Evolutionary conservation across 306 rosid species (phyloP).

Genomic region (Inga leiocalycina): DNA sequence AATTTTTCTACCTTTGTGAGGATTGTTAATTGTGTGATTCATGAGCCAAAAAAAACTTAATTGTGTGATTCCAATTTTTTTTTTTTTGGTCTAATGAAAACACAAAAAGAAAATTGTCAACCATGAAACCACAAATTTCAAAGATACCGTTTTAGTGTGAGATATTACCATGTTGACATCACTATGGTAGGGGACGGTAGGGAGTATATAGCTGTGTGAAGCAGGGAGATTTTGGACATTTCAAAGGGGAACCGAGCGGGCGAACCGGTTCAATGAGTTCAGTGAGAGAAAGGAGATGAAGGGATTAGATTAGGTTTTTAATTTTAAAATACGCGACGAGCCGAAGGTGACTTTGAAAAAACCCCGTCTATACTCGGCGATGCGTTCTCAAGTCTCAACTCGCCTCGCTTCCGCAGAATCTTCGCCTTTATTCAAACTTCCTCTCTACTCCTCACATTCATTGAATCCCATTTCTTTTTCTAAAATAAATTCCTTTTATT

Average conservation of each 20-base stretch:
- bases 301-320: constrained; percentile 24
- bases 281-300: not conserved
- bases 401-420: constrained; percentile 49
- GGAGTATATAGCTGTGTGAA: too few species aligned
- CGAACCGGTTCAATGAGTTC: not conserved
- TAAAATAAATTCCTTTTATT: not conserved
- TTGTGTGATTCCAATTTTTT: too few species aligned
- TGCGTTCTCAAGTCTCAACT: constrained; percentile 10
- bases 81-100: too few species aligned
- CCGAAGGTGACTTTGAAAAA: constrained; percentile 51
- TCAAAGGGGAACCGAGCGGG: not conserved
- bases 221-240: not conserved
- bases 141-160: too few species aligned
- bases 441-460: constrained; percentile 28
- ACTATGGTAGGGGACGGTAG: too few species aligned
- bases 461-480: constrained; percentile 3
- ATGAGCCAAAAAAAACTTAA: too few species aligned
- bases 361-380: constrained; percentile 30
- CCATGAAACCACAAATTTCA: too few species aligned
- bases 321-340: constrained; percentile 67
- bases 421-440: constrained; percentile 45
- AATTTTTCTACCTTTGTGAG: too few species aligned
- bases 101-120: too few species aligned
- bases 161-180: too few species aligned
- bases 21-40: too few species aligned